phyloP scores from a whole-genome alignment of 257 asterid species.

The Penstemon newberryi region DNA sequence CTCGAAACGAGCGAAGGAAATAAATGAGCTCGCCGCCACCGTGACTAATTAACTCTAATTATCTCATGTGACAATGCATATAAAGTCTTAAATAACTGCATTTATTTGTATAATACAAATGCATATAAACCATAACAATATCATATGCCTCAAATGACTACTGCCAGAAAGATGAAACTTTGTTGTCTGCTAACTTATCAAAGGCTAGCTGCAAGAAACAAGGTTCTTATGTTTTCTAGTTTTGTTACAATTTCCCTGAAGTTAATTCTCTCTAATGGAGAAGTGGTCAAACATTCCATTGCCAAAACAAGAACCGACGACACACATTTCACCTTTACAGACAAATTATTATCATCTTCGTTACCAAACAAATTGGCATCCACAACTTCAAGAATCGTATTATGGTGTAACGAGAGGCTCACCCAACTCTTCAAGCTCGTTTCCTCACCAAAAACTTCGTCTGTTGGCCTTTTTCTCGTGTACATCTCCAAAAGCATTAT shows the following conservation, averaged over 20 bases:
- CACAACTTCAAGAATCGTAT: conserved; percentile 19
- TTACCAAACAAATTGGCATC: conserved; percentile 26
- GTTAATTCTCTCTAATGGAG: conserved; percentile 32
- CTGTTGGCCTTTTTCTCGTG: background rate
- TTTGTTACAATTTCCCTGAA: conserved; percentile 21
- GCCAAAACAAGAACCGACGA: conserved; percentile 31
- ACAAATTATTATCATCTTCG: conserved; percentile 18
- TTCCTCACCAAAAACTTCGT: background rate
- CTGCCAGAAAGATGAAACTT: background rate
- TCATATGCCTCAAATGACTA: no score
- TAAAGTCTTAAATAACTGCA: no score
- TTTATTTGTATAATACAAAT: no score
- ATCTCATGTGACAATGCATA: no score
- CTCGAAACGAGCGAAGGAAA: no score
- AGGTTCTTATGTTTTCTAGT: conserved; percentile 31
- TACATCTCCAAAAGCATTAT: background rate
- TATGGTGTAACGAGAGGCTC: conserved; percentile 17
- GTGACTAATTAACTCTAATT: no score
- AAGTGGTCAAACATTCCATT: conserved; percentile 31
- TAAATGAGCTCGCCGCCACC: no score
- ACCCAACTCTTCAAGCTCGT: background rate
- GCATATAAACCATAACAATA: no score
- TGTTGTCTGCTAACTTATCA: background rate
- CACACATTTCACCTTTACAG: conserved; percentile 20
- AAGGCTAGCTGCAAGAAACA: background rate